These are phyloP conservation scores for Tylopilus sp. DNA, from an alignment of 1,284 basidiomycete species.

Conservation along the genomic window DNA sequence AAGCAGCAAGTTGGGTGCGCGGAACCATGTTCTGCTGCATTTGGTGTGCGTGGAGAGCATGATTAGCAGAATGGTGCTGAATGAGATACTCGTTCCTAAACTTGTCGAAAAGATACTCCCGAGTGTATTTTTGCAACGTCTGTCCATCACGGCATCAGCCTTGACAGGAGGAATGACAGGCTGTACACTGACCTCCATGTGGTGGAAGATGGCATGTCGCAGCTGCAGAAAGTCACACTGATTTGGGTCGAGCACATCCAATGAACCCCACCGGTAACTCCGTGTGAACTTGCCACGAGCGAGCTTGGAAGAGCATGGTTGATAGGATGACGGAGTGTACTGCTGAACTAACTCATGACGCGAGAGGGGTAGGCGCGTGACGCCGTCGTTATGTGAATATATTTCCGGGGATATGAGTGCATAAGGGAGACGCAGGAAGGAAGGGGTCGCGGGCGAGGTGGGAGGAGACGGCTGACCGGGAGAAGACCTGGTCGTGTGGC, in stretches of 20 bases:
- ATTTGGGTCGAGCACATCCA: slow-evolving; percentile 71
- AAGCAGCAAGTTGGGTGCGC: slow-evolving; percentile 39
- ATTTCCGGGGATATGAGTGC: slow-evolving; percentile 76
- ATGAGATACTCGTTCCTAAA: slow-evolving; percentile 60
- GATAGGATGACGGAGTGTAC: slow-evolving; percentile 55
- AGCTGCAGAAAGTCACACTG: slow-evolving; percentile 77
- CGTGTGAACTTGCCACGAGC: slow-evolving; percentile 60
- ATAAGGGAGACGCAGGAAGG: slow-evolving; percentile 65
- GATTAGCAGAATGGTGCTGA: slow-evolving; percentile 46
- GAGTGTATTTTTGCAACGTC: slow-evolving; percentile 79
- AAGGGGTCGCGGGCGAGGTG: slow-evolving; percentile 53
- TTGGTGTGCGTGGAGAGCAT: slow-evolving; percentile 42
- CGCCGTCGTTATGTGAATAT: slow-evolving; percentile 77
- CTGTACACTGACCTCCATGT: slow-evolving; percentile 64
- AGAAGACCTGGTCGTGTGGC: slow-evolving; percentile 47
- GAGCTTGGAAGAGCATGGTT: slow-evolving; percentile 44
- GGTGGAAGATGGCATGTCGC: slow-evolving; percentile 71
- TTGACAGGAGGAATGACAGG: slow-evolving; percentile 20
- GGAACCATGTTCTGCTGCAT: slow-evolving; percentile 37
- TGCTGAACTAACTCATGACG: slow-evolving; percentile 66
- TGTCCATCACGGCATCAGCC: slow-evolving; percentile 32
- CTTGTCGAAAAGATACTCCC: slow-evolving; percentile 77
- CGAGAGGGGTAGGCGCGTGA: slow-evolving; percentile 48
- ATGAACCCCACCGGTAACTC: slow-evolving; percentile 71
- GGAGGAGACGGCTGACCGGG: slow-evolving; percentile 53